These are phyloP conservation scores for Exophiala spinifera DNA, from an alignment of 2,329 filamentous ascomycete genomes.

Conservation along the genomic window DNA sequence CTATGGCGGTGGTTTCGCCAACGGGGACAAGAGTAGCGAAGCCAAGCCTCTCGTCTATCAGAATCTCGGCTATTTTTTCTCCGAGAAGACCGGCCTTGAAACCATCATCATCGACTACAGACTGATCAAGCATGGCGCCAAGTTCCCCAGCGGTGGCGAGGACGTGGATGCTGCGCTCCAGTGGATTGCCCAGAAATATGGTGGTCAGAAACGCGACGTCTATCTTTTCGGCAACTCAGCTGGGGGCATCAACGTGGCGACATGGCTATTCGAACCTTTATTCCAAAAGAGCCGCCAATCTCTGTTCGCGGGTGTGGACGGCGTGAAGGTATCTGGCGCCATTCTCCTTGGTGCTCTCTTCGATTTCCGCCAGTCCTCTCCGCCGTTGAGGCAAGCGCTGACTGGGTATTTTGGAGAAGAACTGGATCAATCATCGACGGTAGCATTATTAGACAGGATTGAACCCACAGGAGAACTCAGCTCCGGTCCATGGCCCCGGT, in stretches of 20 bases:
- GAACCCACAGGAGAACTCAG: too few relatives aligned
- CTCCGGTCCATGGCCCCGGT: too few relatives aligned
- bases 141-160: slow-evolving; percentile 42
- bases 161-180: slow-evolving; percentile 38
- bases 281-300: slow-evolving; percentile 7
- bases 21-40: slow-evolving; percentile 35
- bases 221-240: slow-evolving; percentile 43
- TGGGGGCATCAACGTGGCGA: slow-evolving; percentile 39
- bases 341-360: too few relatives aligned
- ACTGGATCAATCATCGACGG: too few relatives aligned
- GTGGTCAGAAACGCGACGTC: slow-evolving; percentile 33
- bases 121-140: slow-evolving; percentile 39
- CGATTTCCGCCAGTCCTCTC: too few relatives aligned
- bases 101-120: slow-evolving; percentile 42
- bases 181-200: slow-evolving; percentile 33
- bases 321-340: not conserved
- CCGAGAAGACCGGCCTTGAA: slow-evolving; percentile 35
- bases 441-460: too few relatives aligned
- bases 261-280: slow-evolving; percentile 34
- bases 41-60: slow-evolving; percentile 30
- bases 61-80: slow-evolving; percentile 43
- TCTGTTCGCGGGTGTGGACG: not conserved
- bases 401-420: too few relatives aligned
- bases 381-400: too few relatives aligned
- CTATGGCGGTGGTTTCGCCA: slow-evolving; percentile 41